Evolutionary conservation across 805 yeast genomes (phyloP).

Genomic region (Yarrowia alimentaria): DNA sequence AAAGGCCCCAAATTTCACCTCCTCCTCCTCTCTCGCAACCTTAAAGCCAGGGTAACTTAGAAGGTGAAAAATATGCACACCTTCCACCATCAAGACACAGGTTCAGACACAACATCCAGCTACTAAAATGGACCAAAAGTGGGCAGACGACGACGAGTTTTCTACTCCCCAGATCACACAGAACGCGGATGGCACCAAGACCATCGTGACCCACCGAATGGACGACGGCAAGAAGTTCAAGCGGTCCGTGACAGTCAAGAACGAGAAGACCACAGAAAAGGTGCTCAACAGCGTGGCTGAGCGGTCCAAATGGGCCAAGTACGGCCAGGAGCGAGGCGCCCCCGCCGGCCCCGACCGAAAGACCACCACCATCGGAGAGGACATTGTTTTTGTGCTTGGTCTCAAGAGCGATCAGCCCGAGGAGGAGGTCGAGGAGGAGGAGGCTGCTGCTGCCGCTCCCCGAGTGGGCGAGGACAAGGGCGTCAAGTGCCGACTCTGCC

Average conservation of each 20-base stretch:
- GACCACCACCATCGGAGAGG: conserved; percentile 87
- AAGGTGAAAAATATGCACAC: conserved; percentile 24
- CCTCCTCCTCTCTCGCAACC: neutral
- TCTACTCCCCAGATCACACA: conserved; percentile 70
- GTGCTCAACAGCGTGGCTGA: conserved; percentile 85
- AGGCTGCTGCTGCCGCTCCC: conserved; percentile 40
- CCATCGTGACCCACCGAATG: conserved; percentile 69
- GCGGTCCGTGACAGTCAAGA: conserved; percentile 80
- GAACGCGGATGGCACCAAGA: conserved; percentile 86
- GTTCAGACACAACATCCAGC: conserved; percentile 40
- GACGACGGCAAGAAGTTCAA: conserved; percentile 75
- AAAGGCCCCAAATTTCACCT: neutral
- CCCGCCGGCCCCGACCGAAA: conserved; percentile 84
- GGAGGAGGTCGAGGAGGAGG: conserved; percentile 70
- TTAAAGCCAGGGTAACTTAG: conserved; percentile 25
- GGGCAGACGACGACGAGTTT: conserved; percentile 42
- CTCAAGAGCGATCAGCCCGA: conserved; percentile 37
- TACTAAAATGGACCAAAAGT: conserved; percentile 61
- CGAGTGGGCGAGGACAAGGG: conserved; percentile 49
- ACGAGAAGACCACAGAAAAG: conserved; percentile 70
- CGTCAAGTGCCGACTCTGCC: conserved; percentile 83
- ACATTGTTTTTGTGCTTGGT: conserved; percentile 70
- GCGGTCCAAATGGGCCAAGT: conserved; percentile 84
- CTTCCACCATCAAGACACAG: conserved; percentile 13
- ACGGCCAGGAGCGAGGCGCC: conserved; percentile 72